Evolutionary conservation across 2,329 filamentous ascomycete species (phyloP).

Genomic region (Penicillium sumatraense): DNA sequence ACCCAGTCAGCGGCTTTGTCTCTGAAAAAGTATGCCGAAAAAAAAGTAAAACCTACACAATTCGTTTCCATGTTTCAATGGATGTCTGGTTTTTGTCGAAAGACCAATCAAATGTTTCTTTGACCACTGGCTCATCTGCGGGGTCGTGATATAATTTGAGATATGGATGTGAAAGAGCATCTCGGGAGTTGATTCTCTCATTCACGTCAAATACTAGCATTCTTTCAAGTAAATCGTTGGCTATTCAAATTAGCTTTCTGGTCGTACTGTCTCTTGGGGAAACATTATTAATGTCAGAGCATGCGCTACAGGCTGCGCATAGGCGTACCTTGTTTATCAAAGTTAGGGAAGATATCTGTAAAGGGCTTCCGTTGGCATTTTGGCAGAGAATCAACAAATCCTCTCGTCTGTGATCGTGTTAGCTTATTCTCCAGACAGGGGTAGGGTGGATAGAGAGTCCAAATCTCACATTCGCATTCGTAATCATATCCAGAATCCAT

Average conservation of each 20-base stretch:
- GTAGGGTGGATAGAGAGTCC: not conserved
- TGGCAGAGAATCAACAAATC: slow-evolving; percentile 94
- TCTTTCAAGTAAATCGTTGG: slow-evolving; percentile 82
- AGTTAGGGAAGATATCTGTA: slow-evolving; percentile 86
- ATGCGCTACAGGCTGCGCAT: no score
- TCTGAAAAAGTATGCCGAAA: not conserved
- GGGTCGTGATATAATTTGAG: slow-evolving; percentile 95
- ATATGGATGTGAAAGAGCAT: slow-evolving; percentile 88
- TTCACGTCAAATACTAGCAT: slow-evolving; percentile 98
- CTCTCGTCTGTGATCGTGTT: slow-evolving; percentile 68
- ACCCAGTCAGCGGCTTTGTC: not conserved
- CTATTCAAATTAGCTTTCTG: slow-evolving; percentile 48
- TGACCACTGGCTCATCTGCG: slow-evolving; percentile 89
- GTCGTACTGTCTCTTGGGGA: not conserved
- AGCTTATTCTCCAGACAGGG: not conserved
- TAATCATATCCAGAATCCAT: slow-evolving; percentile 96
- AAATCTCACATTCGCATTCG: slow-evolving; percentile 85
- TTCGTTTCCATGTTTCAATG: slow-evolving; percentile 89
- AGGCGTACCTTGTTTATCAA: slow-evolving; percentile 74
- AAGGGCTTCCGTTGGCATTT: slow-evolving; percentile 89
- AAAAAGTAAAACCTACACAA: slow-evolving; percentile 6
- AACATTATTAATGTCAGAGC: no score
- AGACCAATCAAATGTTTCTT: slow-evolving; percentile 98
- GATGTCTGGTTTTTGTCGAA: slow-evolving; percentile 96
- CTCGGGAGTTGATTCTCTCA: slow-evolving; percentile 83